Conservation (phyloP, 2,329 filamentous ascomycete genomes). For the Dothideomycetes sp. region DNA sequence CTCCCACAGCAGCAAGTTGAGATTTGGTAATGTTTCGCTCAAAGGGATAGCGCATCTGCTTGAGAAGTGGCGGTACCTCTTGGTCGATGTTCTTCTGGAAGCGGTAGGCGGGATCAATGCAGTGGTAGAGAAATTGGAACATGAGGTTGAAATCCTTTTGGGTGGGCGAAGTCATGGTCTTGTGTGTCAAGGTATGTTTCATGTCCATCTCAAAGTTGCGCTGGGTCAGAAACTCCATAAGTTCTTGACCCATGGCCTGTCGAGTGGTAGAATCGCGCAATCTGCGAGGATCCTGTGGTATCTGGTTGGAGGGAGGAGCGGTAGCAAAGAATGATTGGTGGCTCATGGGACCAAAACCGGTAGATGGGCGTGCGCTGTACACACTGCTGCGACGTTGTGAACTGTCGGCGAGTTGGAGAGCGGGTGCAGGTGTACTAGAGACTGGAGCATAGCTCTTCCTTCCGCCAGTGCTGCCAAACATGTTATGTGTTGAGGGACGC, state of each 20-base stretch:
- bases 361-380: slow-evolving; percentile 48
- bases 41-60: slow-evolving; percentile 89
- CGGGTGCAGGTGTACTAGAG: slow-evolving; percentile 39
- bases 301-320: slow-evolving; percentile 68
- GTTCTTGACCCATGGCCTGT: slow-evolving; percentile 72
- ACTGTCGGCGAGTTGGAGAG: slow-evolving; percentile 43
- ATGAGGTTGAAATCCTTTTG: slow-evolving; percentile 98
- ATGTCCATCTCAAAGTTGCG: slow-evolving; percentile 98
- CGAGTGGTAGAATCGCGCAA: slow-evolving; percentile 75
- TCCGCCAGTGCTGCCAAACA: slow-evolving; percentile 47
- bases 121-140: slow-evolving; percentile 96
- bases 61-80: slow-evolving; percentile 84
- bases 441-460: slow-evolving; percentile 64
- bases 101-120: slow-evolving; percentile 85
- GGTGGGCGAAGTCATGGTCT: slow-evolving; percentile 85
- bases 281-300: slow-evolving; percentile 77
- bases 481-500: slow-evolving; percentile 67
- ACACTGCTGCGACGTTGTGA: slow-evolving; percentile 66
- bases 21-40: slow-evolving; percentile 95
- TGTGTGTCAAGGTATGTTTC: slow-evolving; percentile 86
- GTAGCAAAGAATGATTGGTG: slow-evolving; percentile 95
- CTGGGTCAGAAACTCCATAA: slow-evolving; percentile 83
- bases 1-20: slow-evolving; percentile 86
- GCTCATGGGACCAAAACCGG: slow-evolving; percentile 51
- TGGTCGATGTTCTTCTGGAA: slow-evolving; percentile 94